These are phyloP conservation scores for Stephania yunnanensis DNA, from an alignment of 164 flowering plant genomes.

Conservation along the genomic window DNA sequence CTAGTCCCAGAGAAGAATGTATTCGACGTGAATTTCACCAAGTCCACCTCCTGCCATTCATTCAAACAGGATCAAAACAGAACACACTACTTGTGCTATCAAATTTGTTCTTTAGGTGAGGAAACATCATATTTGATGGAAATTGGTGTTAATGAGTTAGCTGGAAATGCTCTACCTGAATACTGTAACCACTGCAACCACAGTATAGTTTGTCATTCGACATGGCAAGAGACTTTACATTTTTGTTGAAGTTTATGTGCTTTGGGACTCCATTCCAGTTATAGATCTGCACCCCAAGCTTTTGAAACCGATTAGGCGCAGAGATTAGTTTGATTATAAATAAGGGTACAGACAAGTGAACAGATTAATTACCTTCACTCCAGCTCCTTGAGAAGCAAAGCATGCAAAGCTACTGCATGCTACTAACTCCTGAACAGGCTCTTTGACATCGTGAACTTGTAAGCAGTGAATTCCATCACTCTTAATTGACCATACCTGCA, in stretches of 20 bases:
- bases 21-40: constrained; percentile 30
- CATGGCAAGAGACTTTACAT: constrained; percentile 53
- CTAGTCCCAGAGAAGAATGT: constrained; percentile 58
- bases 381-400: constrained; percentile 61
- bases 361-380: constrained; percentile 41
- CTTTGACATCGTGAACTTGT: constrained; percentile 65
- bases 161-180: constrained; percentile 38
- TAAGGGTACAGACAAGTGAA: neutral
- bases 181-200: constrained; percentile 57
- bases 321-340: neutral
- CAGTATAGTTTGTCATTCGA: constrained; percentile 44
- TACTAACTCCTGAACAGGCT: constrained; percentile 36
- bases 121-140: too few relatives aligned
- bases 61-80: neutral
- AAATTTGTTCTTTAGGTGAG: neutral
- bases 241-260: constrained; percentile 55
- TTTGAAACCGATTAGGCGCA: constrained; percentile 1
- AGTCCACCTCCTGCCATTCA: constrained; percentile 51
- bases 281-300: constrained; percentile 38
- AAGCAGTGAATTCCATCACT: constrained; percentile 51
- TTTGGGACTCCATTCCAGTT: constrained; percentile 53
- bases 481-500: constrained; percentile 65
- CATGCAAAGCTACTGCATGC: constrained; percentile 41
- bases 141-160: too few relatives aligned
- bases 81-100: neutral